These are phyloP conservation scores for Metschnikowia corniflorae DNA, from an alignment of 805 yeast species.

Conservation along the genomic window DNA sequence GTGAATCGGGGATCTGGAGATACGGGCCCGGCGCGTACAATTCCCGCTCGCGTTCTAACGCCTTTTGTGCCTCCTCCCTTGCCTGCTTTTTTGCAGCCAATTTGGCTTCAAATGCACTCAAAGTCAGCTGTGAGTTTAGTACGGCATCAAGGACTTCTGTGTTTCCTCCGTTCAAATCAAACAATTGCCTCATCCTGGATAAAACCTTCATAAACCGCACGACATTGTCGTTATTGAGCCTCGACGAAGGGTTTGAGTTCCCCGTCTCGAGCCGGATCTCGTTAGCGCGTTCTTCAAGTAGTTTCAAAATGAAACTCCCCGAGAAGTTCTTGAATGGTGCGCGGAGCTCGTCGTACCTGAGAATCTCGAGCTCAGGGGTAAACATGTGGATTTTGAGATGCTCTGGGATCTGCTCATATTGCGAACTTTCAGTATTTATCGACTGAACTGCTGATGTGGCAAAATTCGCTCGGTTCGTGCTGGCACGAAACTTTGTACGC, in stretches of 20 bases:
- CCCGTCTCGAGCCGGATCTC: conserved; percentile 11
- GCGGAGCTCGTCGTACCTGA: conserved; percentile 15
- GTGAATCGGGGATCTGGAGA: conserved; percentile 15
- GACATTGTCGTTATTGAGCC: conserved; percentile 11
- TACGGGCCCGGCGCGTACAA: conserved; percentile 7
- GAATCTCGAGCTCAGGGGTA: conserved; percentile 12
- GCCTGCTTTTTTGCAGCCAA: conserved; percentile 10
- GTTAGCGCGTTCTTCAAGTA: conserved; percentile 11
- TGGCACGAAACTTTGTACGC: too few relatives aligned
- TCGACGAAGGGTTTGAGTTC: conserved; percentile 6
- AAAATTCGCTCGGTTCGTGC: neutral
- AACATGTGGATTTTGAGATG: conserved; percentile 21
- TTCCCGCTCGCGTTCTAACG: neutral
- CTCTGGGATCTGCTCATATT: conserved; percentile 21
- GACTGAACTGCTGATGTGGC: neutral
- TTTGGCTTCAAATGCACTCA: conserved; percentile 13
- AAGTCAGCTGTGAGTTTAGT: conserved; percentile 12
- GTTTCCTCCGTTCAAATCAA: conserved; percentile 15
- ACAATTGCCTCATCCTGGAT: conserved; percentile 12
- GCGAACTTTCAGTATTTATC: neutral
- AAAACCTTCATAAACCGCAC: conserved; percentile 13
- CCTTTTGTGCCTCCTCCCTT: neutral
- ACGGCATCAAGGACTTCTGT: conserved; percentile 18
- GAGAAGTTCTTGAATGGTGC: conserved; percentile 10
- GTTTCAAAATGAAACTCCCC: conserved; percentile 6